Base-by-base conservation (phyloP, 768 basidiomycete species). In the Lepiota brunneoincarnata region DNA sequence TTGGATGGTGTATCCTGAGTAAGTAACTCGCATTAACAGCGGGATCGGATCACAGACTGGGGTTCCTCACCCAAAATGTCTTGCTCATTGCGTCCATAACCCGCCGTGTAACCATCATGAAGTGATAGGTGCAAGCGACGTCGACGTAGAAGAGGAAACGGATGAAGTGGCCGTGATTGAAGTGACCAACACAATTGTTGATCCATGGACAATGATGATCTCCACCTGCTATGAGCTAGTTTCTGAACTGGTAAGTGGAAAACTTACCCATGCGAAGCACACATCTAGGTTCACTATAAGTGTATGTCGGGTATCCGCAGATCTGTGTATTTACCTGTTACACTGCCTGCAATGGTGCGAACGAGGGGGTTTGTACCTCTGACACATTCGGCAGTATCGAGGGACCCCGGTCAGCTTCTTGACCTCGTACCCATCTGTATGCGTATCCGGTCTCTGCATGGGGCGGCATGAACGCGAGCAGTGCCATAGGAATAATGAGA, bases 121-220 rank as follows among this genome's bases (percentile, higher is more conserved):
- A 64, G 63, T 99, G 95, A 63, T 93, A 97, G 17, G 77, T 76
- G 64, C 93, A 96, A 2, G 94, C 84, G n/a, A 93, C 15, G 65
- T 97, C 92, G 49, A 98, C 94, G 60, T 79, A 96, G 70, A 95
- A 89, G 0, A 98, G 80, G 72, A 98, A 98, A 17, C 94, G 89
- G 48, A 97, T 73, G 61, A 93, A 93, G 69, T 91, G 80, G 1
- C 88, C 89, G 59, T 97, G 86, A 68, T 98, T 99, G 72, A 78
- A 83, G 67, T 93, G 87, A 0, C 97, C 97, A 58, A 99, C 89
- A 64, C 95, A 96, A 61, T 94, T 98, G 67, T 93, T 87, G 28
- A 93, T 83, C 93, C 91, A 95, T 6, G 91, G 92, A 66, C 91
- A 93, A 64, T 93, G 91, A 63, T 93, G 91, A 66, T 93, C 91